Percentiles rank a stretch among this genome's conserved stretches.
These are phyloP conservation scores for Acrocalymma vagum DNA, from an alignment of 2,329 filamentous ascomycete genomes.

Conservation along the genomic window DNA sequence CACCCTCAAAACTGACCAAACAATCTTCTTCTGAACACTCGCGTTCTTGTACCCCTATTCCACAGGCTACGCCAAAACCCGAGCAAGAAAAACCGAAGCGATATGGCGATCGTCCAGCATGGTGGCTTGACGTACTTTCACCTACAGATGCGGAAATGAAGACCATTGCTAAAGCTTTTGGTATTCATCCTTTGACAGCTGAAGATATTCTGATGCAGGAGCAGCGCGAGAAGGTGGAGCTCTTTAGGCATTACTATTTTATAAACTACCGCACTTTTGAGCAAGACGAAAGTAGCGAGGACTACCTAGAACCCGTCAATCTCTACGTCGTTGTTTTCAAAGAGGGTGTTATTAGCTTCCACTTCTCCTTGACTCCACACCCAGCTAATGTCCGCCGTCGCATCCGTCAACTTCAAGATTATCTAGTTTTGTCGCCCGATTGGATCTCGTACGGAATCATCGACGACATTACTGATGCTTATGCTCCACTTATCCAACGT, in stretches of 20 bases:
- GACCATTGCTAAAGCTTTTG: slow-evolving; percentile 88
- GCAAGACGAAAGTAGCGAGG: slow-evolving; percentile 86
- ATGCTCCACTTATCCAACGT: slow-evolving; percentile 87
- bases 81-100: slow-evolving; percentile 48
- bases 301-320: slow-evolving; percentile 94
- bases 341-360: slow-evolving; percentile 94
- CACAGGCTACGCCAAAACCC: slow-evolving; percentile 48
- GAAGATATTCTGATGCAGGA: slow-evolving; percentile 99
- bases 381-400: slow-evolving; percentile 93
- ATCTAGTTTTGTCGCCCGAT: slow-evolving; percentile 89
- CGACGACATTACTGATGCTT: slow-evolving; percentile 97
- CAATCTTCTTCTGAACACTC: slow-evolving; percentile 52
- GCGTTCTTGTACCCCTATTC: slow-evolving; percentile 60
- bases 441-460: slow-evolving; percentile 99
- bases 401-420: slow-evolving; percentile 93
- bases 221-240: slow-evolving; percentile 95
- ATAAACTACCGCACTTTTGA: slow-evolving; percentile 99
- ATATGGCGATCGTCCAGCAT: slow-evolving; percentile 84
- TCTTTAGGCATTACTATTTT: slow-evolving; percentile 98
- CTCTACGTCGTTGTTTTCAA: slow-evolving; percentile 98
- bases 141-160: slow-evolving; percentile 97
- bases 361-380: slow-evolving; percentile 95
- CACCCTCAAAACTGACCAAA: slow-evolving; percentile 40
- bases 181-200: slow-evolving; percentile 92
- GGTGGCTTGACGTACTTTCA: slow-evolving; percentile 93